Conservation (phyloP, 106 monocot genomes). For the Amphibolis antarctica region DNA sequence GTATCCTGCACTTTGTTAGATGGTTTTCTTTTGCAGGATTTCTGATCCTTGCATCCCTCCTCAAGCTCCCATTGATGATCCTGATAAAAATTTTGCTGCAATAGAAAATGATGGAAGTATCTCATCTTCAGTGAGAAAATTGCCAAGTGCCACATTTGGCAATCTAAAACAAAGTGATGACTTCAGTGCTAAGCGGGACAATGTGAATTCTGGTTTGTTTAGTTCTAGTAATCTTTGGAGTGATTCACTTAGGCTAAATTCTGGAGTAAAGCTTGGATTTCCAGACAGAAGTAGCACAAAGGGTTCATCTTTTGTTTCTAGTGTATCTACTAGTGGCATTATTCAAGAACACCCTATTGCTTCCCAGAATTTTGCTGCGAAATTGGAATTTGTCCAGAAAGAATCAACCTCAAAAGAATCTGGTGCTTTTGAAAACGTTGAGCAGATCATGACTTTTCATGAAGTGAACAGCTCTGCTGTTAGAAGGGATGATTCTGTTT, state of each 20-base stretch:
- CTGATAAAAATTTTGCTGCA: slow-evolving; percentile 11
- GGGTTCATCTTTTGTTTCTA: slow-evolving; percentile 14
- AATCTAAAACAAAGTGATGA: slow-evolving; percentile 6
- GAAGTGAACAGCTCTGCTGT: slow-evolving; percentile 7
- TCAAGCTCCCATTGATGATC: slow-evolving; percentile 7
- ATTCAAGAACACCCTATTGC: slow-evolving; percentile 8
- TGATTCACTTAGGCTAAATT: slow-evolving; percentile 13
- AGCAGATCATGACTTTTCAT: slow-evolving; percentile 15
- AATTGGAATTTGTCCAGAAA: slow-evolving; percentile 8
- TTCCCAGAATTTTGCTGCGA: slow-evolving; percentile 11
- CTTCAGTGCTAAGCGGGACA: slow-evolving; percentile 5
- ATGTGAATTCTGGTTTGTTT: slow-evolving; percentile 4
- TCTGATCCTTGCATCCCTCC: slow-evolving; percentile 49
- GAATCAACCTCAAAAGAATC: slow-evolving; percentile 11
- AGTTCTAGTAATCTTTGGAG: slow-evolving; percentile 9
- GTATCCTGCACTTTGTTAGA: neutral
- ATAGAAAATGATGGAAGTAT: slow-evolving; percentile 3
- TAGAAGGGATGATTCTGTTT: slow-evolving; percentile 7
- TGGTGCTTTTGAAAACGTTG: slow-evolving; percentile 6
- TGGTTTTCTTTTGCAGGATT: slow-evolving; percentile 32
- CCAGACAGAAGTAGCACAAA: slow-evolving; percentile 13
- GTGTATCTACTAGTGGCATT: slow-evolving; percentile 13
- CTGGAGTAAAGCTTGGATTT: slow-evolving; percentile 6
- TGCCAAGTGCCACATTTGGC: slow-evolving; percentile 11
- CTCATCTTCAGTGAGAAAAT: slow-evolving; percentile 1